phyloP scores from a whole-genome alignment of 371 early-diverging fungal species.

The Zychaea mexicana region DNA sequence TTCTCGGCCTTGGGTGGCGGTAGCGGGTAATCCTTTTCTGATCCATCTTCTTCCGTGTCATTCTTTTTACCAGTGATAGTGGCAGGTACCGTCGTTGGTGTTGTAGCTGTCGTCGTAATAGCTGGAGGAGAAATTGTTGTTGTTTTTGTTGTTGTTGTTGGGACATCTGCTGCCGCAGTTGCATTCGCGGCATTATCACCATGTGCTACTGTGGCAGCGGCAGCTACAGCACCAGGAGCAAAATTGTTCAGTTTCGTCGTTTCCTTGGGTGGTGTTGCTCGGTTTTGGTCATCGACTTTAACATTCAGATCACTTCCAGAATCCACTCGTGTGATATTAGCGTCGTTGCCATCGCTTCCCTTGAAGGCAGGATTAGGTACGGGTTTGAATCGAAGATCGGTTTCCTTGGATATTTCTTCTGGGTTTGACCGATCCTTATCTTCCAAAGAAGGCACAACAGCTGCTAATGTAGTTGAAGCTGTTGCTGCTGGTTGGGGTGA shows the following conservation, averaged over 20 bases:
- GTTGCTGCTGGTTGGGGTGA: not conserved
- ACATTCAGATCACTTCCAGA: conserved; percentile 9
- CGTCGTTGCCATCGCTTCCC: not conserved
- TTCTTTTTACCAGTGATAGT: not conserved
- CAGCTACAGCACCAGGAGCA: not conserved
- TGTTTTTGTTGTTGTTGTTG: not conserved
- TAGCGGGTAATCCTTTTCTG: conserved; percentile 15
- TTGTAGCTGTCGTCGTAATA: not conserved
- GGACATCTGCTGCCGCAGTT: not conserved
- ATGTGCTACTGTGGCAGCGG: not conserved
- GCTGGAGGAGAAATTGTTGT: not conserved
- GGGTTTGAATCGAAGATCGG: conserved; percentile 14
- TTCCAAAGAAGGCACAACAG: not conserved
- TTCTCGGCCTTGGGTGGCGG: conserved; percentile 48
- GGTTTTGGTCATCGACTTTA: not conserved
- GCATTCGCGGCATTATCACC: not conserved
- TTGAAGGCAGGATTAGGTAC: conserved; percentile 20
- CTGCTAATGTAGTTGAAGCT: not conserved
- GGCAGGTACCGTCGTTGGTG: not conserved
- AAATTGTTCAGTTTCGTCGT: no score
- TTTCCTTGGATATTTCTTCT: not conserved
- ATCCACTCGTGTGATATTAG: conserved; percentile 3
- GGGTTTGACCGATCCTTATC: not conserved
- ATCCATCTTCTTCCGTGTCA: conserved; percentile 20
- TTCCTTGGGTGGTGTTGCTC: no score